These are phyloP conservation scores for Grosmannia huntii DNA, from an alignment of 2,329 filamentous ascomycete genomes.

Conservation along the genomic window DNA sequence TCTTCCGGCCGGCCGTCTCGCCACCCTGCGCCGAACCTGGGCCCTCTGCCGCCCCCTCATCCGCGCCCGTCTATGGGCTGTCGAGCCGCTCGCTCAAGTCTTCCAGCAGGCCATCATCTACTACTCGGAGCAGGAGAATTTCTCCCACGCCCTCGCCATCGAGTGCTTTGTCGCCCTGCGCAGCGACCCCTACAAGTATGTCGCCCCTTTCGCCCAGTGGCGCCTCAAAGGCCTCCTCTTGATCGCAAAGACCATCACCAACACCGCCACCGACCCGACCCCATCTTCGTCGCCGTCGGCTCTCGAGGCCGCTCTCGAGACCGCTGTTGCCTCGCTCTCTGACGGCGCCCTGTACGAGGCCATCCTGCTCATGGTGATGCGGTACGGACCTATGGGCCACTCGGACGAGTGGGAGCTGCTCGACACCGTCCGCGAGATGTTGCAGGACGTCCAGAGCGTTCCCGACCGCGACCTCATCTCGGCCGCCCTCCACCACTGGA, in stretches of 20 bases:
- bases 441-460: constrained; percentile 35
- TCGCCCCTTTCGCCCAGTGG: constrained; percentile 35
- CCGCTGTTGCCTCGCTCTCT: constrained; percentile 30
- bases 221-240: constrained; percentile 38
- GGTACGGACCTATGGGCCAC: constrained; percentile 28
- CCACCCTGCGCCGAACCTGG: constrained; percentile 24
- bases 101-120: constrained; percentile 32
- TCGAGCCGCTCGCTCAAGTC: constrained; percentile 33
- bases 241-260: constrained; percentile 37
- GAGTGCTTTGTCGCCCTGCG: constrained; percentile 33
- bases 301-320: constrained; percentile 19
- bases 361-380: constrained; percentile 34
- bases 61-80: constrained; percentile 28
- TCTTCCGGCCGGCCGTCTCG: constrained; percentile 7
- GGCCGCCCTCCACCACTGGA: constrained; percentile 31
- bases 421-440: constrained; percentile 29
- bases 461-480: constrained; percentile 31
- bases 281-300: constrained; percentile 9
- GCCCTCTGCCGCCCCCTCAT: constrained; percentile 24
- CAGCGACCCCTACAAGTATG: constrained; percentile 36
- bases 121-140: constrained; percentile 28
- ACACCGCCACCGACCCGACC: constrained; percentile 27
- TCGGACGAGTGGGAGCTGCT: constrained; percentile 33
- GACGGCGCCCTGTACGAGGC: constrained; percentile 41
- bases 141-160: constrained; percentile 30